A percentile compares a stretch with the other conserved stretches of the same genome.
phyloP scores from a whole-genome alignment of 164 flowering plant genomes.

The Cinnamomum chago region DNA sequence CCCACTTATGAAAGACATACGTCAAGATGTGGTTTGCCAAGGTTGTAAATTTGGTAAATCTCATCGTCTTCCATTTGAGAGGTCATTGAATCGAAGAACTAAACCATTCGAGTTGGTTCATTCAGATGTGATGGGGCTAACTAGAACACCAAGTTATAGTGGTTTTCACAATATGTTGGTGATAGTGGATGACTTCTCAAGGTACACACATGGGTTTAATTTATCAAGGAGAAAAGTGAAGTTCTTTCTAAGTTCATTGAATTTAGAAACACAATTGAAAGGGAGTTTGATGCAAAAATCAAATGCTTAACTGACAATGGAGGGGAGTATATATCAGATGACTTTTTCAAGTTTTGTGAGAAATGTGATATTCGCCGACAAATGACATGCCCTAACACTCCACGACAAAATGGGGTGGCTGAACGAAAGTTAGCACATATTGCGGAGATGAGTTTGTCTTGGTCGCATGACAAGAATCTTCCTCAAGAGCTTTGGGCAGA shows the following conservation, averaged over 20 bases:
- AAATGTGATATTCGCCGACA: constrained; percentile 8
- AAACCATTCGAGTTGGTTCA: constrained; percentile 5
- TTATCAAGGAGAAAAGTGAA: constrained; percentile 12
- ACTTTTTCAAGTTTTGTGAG: not conserved
- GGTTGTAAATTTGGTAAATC: constrained; percentile 25
- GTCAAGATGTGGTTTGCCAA: constrained; percentile 3
- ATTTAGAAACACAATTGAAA: not conserved
- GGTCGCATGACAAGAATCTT: too few relatives aligned
- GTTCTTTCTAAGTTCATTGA: constrained; percentile 7
- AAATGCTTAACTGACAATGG: constrained; percentile 16
- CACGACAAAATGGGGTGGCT: constrained; percentile 17
- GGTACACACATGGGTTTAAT: constrained; percentile 11
- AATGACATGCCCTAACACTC: constrained; percentile 22
- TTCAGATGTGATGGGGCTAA: not conserved
- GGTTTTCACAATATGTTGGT: constrained; percentile 2
- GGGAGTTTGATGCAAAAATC: constrained; percentile 12
- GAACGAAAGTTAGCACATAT: constrained; percentile 19
- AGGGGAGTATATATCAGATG: constrained; percentile 2
- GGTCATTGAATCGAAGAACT: constrained; percentile 12
- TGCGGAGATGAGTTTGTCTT: too few relatives aligned
- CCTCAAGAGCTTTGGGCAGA: too few relatives aligned
- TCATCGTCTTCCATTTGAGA: constrained; percentile 18
- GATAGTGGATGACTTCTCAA: constrained; percentile 22
- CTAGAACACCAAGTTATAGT: constrained; percentile 14
- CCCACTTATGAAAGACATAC: not conserved